phyloP scores from a whole-genome alignment of 768 basidiomycete genomes.

The Mycena maculata region DNA sequence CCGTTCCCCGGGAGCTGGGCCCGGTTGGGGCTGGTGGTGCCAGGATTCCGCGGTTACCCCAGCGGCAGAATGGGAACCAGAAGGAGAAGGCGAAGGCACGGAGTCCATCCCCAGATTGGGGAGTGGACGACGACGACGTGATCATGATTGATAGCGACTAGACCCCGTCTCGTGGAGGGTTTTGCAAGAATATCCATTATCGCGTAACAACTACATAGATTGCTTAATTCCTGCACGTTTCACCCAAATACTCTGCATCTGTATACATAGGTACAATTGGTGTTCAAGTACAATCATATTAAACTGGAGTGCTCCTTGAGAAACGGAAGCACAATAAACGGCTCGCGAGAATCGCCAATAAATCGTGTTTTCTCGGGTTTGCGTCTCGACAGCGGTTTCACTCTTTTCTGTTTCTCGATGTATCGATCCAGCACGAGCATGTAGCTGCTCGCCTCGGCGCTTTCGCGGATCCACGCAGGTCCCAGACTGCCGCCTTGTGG shows the following conservation, averaged over 20 bases:
- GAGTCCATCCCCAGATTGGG: slow-evolving; percentile 84
- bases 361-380: slow-evolving; percentile 8
- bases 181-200: too few species aligned
- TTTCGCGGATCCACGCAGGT: slow-evolving; percentile 23
- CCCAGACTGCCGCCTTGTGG: slow-evolving; percentile 18
- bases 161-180: not conserved
- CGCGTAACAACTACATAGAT: too few species aligned
- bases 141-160: slow-evolving; percentile 89
- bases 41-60: slow-evolving; percentile 57
- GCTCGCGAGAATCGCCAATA: not conserved
- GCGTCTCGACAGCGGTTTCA: slow-evolving; percentile 21
- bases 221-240: too few species aligned
- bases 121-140: slow-evolving; percentile 83
- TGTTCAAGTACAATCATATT: too few species aligned
- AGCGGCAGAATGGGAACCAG: slow-evolving; percentile 46
- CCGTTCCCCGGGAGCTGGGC: slow-evolving; percentile 52
- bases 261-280: too few species aligned
- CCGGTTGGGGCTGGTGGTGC: slow-evolving; percentile 69
- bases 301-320: not conserved
- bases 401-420: slow-evolving; percentile 10
- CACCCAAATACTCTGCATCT: too few species aligned
- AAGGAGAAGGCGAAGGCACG: slow-evolving; percentile 56
- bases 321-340: slow-evolving; percentile 16
- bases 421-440: slow-evolving; percentile 2
- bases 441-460: not conserved